phyloP scores from a whole-genome alignment of 768 basidiomycete genomes.

The Trametes villosa region DNA sequence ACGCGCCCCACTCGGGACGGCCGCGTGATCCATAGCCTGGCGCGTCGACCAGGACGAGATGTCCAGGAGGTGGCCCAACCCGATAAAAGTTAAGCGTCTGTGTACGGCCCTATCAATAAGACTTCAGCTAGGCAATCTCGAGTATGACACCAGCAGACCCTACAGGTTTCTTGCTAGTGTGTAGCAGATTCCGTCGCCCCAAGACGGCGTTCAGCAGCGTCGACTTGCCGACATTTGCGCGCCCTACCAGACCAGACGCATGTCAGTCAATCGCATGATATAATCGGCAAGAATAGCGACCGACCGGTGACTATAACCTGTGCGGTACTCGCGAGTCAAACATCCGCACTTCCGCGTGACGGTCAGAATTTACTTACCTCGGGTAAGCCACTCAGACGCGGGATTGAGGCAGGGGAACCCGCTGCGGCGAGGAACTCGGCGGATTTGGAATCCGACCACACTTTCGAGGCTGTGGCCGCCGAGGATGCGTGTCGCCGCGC shows the following conservation, averaged over 20 bases:
- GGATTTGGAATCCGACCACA: conserved; percentile 24
- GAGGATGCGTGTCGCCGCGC: conserved; percentile 9
- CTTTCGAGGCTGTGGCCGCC: conserved; percentile 2
- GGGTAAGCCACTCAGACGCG: conserved; percentile 27
- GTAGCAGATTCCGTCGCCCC: conserved; percentile 56
- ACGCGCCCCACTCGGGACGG: conserved; percentile 71
- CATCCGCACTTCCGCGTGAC: not conserved
- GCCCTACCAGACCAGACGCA: conserved; percentile 46
- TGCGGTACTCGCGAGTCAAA: not conserved
- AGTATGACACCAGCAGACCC: not conserved
- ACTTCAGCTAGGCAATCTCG: not conserved
- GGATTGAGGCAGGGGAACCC: conserved; percentile 22
- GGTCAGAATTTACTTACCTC: conserved; percentile 25
- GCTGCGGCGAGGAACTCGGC: conserved; percentile 33
- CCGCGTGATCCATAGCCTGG: conserved; percentile 82
- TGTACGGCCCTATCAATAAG: conserved; percentile 62
- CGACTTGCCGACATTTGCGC: conserved; percentile 82
- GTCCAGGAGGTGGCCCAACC: conserved; percentile 57
- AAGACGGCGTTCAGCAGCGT: conserved; percentile 72
- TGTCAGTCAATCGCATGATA: not conserved
- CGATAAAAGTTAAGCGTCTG: conserved; percentile 72
- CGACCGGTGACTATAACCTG: conserved; percentile 35
- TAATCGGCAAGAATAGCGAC: not conserved
- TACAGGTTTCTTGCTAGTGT: conserved; percentile 72
- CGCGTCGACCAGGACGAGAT: conserved; percentile 73